Conservation (phyloP, 1,139 yeast genomes). For the Yamadazyma conglobata region DNA sequence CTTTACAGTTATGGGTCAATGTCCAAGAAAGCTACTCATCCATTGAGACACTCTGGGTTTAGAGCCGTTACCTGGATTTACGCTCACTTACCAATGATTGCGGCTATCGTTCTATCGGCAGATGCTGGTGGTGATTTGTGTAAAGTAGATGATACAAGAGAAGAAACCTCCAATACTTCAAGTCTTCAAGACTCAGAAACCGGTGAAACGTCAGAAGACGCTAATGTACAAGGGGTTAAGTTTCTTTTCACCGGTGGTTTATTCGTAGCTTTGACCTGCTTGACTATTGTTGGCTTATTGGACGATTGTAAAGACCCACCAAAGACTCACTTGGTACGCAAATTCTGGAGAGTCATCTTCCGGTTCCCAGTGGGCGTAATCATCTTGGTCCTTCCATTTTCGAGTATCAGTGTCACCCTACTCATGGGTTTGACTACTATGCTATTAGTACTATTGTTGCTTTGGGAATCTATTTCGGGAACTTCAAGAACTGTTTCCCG, state of each 20-base stretch:
- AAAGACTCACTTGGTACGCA: constrained; percentile 26
- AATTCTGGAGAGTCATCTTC: constrained; percentile 37
- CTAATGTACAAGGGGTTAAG: constrained; percentile 34
- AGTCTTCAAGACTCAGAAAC: constrained; percentile 1
- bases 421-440: constrained; percentile 43
- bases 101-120: constrained; percentile 52
- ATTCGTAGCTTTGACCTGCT: constrained; percentile 33
- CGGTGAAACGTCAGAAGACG: constrained; percentile 22
- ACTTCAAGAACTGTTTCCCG: constrained; percentile 29
- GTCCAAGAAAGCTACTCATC: constrained; percentile 47
- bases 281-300: constrained; percentile 34
- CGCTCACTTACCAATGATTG: constrained; percentile 52
- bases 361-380: constrained; percentile 38
- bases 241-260: constrained; percentile 52
- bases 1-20: constrained; percentile 57
- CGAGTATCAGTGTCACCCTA: constrained; percentile 39
- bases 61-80: constrained; percentile 50
- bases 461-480: constrained; percentile 33
- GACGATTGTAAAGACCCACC: constrained; percentile 39
- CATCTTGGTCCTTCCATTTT: constrained; percentile 44
- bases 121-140: constrained; percentile 59
- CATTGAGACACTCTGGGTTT: constrained; percentile 47
- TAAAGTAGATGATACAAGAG: constrained; percentile 14
- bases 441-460: constrained; percentile 27
- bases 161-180: constrained; percentile 1